These are phyloP conservation scores for Penicillium palitans DNA, from an alignment of 2,329 filamentous ascomycete genomes.

Conservation along the genomic window DNA sequence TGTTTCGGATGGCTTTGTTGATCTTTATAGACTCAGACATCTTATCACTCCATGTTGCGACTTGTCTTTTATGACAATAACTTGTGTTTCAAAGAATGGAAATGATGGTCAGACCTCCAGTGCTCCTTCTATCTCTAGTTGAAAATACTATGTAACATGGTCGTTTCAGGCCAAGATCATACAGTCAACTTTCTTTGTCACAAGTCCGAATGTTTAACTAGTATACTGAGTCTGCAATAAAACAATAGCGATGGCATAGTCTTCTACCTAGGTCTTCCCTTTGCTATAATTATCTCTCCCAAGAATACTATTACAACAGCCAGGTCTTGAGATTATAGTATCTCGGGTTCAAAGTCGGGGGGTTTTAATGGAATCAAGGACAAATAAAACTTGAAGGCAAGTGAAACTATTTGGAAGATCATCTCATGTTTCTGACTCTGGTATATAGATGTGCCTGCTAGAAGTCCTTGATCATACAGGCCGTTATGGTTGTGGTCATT, in stretches of 20 bases:
- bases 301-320: too few relatives aligned
- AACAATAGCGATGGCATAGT: not conserved
- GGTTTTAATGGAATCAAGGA: not conserved
- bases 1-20: not conserved
- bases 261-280: not conserved
- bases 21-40: not conserved
- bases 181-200: not conserved
- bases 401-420: not conserved
- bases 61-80: not conserved
- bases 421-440: not conserved
- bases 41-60: not conserved
- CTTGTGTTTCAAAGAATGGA: too few relatives aligned
- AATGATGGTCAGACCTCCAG: too few relatives aligned
- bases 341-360: not conserved
- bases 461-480: constrained; percentile 6
- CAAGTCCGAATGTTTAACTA: too few relatives aligned
- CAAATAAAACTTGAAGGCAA: not conserved
- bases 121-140: not conserved
- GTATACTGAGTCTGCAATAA: not conserved
- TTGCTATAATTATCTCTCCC: not conserved
- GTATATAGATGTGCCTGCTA: not conserved
- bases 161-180: not conserved
- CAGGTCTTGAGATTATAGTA: not conserved
- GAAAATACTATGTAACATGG: not conserved
- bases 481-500: constrained; percentile 3